phyloP scores from a whole-genome alignment of 331 rosid genomes.

The Phaseolus coccineus region DNA sequence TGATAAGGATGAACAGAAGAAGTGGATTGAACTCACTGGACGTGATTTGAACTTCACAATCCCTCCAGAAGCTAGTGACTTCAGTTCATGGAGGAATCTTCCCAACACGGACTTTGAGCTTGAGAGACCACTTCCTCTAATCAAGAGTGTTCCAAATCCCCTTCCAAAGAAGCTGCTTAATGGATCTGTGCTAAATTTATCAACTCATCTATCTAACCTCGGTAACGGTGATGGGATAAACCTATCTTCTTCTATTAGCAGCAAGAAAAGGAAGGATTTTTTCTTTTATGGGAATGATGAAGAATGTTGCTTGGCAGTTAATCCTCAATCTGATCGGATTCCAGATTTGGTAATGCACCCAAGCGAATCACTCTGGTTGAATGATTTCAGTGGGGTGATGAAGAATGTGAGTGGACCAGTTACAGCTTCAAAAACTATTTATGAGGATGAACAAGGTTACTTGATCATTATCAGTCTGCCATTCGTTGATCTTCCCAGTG shows the following conservation, averaged over 20 bases:
- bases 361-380: constrained; percentile 68
- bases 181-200: constrained; percentile 79
- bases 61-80: constrained; percentile 78
- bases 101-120: constrained; percentile 79
- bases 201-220: constrained; percentile 65
- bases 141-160: constrained; percentile 56
- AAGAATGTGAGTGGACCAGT: constrained; percentile 80
- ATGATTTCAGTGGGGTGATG: constrained; percentile 79
- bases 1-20: constrained; percentile 71
- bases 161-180: constrained; percentile 78
- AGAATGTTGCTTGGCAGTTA: constrained; percentile 72
- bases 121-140: constrained; percentile 66
- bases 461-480: constrained; percentile 80
- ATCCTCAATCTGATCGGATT: constrained; percentile 63
- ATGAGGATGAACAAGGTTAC: constrained; percentile 82
- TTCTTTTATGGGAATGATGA: constrained; percentile 69
- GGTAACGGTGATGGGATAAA: constrained; percentile 64
- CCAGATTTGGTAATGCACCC: constrained; percentile 59
- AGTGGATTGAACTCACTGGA: constrained; percentile 88
- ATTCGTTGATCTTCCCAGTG: constrained; percentile 78
- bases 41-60: constrained; percentile 74
- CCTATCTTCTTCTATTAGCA: constrained; percentile 63
- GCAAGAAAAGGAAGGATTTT: constrained; percentile 79
- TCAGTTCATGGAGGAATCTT: constrained; percentile 85
- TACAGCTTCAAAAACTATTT: constrained; percentile 83